Base-by-base conservation (phyloP, 1,139 yeast genomes). In the Suhomyces maxii region DNA sequence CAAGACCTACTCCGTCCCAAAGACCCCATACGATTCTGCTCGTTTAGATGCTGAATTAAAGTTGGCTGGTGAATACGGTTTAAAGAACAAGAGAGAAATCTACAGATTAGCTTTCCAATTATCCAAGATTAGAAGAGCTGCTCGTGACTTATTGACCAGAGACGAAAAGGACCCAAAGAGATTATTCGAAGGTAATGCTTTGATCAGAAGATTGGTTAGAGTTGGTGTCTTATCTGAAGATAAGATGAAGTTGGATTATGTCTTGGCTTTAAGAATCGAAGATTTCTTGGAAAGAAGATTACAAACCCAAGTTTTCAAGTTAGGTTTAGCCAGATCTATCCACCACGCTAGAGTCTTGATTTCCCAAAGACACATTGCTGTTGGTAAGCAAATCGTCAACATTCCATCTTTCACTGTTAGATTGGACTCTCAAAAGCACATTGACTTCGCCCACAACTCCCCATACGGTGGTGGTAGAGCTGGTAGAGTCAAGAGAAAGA, bases 391-490 rank as follows among this genome's bases (percentile, higher is more conserved):
- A 83, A 84, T 90, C 66, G 99, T 93, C 77, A 88, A 86, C 82
- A 88, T 93, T 64, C 98, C 99, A 79, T 91, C 98, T 61, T 93
- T 93, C 93, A 88, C 91, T 84, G 99, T 93, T 61, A 95, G 99
- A 84, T 87, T 93, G 77, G 99, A 93, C 82, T 91, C 99, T 64
- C 99, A 93, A 82, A 93, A 93, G 89, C 99, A 95, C 90, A 90
- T 93, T 80, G 99, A 93, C 85, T 93, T 93, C 68, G 96, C 99
- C 68, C 86, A 91, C 75, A 89, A 89, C 77, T 93, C 99, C 63
- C 99, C 99, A 78, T 93, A 89, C 89, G 99, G 99, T 76, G 99
- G 99, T 82, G 99, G 97, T 67, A 93, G 99, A 83, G 95, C 99
- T 67, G 99, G 99, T 77, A 95, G 99, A 85, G 96, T 89, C 70